Evolutionary conservation across 78 protist species (phyloP).

Genomic region (Dictyostelium intermedium): DNA sequence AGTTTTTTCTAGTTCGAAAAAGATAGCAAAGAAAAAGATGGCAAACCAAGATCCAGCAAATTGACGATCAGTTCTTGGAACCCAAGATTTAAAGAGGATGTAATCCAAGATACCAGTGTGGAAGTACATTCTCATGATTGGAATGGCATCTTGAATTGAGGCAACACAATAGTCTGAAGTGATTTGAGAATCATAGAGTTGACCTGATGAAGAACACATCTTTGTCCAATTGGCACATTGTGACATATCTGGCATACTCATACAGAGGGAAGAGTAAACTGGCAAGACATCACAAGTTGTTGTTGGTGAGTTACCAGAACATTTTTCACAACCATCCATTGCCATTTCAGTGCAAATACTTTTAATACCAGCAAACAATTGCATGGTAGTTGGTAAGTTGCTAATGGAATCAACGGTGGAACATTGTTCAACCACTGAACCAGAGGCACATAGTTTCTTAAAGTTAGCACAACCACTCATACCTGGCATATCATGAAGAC

Average conservation of each 20-base stretch:
- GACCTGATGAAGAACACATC: neutral
- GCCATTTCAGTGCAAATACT: constrained; percentile 49
- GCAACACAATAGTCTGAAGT: neutral
- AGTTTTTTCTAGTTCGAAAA: constrained; percentile 43
- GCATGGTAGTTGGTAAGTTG: neutral
- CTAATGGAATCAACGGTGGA: neutral
- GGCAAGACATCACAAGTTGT: neutral
- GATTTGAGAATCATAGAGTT: neutral
- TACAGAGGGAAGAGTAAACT: constrained; percentile 52
- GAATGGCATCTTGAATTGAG: neutral
- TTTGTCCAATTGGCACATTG: constrained; percentile 51
- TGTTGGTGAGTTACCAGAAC: neutral
- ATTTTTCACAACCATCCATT: constrained; percentile 52
- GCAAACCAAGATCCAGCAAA: constrained; percentile 55
- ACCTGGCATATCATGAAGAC: constrained; percentile 59
- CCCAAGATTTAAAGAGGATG: constrained; percentile 50
- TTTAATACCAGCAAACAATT: neutral
- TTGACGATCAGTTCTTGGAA: constrained; percentile 47
- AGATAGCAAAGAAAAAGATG: constrained; percentile 39
- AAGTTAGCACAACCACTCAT: constrained; percentile 43
- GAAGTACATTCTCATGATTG: constrained; percentile 78
- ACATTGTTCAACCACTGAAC: constrained; percentile 23
- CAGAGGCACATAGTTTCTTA: neutral
- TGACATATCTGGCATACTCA: constrained; percentile 59
- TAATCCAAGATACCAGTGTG: constrained; percentile 74